Percentiles rank a stretch among this genome's conserved stretches.
Evolutionary conservation across 1,284 basidiomycete genomes (phyloP).

Genomic region (Exsudoporus floridanus): DNA sequence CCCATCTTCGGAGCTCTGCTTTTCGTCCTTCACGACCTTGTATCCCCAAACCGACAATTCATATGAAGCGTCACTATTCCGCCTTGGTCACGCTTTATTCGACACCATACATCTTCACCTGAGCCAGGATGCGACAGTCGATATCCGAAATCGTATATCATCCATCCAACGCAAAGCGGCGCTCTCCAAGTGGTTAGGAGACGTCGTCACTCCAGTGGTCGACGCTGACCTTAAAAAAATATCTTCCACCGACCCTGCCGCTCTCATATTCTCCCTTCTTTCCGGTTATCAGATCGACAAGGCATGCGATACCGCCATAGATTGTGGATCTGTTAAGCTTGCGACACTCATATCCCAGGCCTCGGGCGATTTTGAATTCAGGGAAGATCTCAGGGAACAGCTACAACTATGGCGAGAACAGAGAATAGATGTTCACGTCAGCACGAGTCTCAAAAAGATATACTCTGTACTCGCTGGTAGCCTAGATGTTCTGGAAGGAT

Average conservation of each 20-base stretch:
- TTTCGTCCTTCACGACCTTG: conserved; percentile 74
- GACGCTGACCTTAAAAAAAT: conserved; percentile 71
- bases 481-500: conserved; percentile 63
- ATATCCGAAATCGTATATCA: conserved; percentile 60
- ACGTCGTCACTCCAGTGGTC: conserved; percentile 70
- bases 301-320: conserved; percentile 76
- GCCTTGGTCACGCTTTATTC: conserved; percentile 88
- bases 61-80: conserved; percentile 80
- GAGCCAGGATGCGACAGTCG: conserved; percentile 51
- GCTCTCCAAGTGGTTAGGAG: conserved; percentile 84
- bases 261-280: conserved; percentile 74
- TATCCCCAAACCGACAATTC: conserved; percentile 76
- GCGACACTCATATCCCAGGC: conserved; percentile 92
- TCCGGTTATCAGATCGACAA: conserved; percentile 87
- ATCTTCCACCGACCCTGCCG: conserved; percentile 45
- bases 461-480: conserved; percentile 88
- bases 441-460: conserved; percentile 70
- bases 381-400: conserved; percentile 76
- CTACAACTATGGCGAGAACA: conserved; percentile 84
- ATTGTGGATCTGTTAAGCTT: conserved; percentile 80
- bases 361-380: conserved; percentile 78
- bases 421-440: conserved; percentile 71
- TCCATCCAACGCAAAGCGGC: conserved; percentile 77
- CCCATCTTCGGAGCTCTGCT: conserved; percentile 62
- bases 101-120: conserved; percentile 77